These are phyloP conservation scores for Dioscorea dumetorum DNA, from an alignment of 106 monocot species.

Conservation along the genomic window DNA sequence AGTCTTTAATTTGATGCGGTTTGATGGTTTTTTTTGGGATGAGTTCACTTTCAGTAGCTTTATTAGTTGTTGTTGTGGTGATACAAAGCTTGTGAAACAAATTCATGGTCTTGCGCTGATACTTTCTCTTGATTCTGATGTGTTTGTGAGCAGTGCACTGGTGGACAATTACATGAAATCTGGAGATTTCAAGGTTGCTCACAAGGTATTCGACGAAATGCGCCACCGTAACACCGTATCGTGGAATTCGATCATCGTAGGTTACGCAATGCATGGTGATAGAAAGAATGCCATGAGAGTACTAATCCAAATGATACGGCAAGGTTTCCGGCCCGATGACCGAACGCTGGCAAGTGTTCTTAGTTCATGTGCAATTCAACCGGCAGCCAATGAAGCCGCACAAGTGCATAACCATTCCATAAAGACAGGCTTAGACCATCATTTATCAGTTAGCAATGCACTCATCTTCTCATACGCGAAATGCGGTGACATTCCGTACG, in stretches of 20 bases:
- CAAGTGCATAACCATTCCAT: slow-evolving; percentile 35
- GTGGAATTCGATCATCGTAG: slow-evolving; percentile 61
- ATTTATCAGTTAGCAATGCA: slow-evolving; percentile 41
- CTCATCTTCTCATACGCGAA: slow-evolving; percentile 52
- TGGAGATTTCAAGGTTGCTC: slow-evolving; percentile 22
- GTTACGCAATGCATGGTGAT: slow-evolving; percentile 24
- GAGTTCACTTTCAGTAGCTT: slow-evolving; percentile 46
- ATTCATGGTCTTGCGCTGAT: slow-evolving; percentile 31
- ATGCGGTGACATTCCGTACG: slow-evolving; percentile 26
- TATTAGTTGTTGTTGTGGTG: slow-evolving; percentile 7
- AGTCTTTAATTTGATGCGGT: slow-evolving; percentile 26
- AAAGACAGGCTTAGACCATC: slow-evolving; percentile 28
- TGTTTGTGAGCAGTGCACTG: slow-evolving; percentile 34
- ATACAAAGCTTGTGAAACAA: slow-evolving; percentile 13
- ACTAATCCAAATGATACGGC: slow-evolving; percentile 20
- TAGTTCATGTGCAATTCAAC: slow-evolving; percentile 43
- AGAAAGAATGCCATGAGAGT: slow-evolving; percentile 39
- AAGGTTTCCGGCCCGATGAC: slow-evolving; percentile 43
- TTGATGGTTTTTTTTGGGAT: slow-evolving; percentile 23
- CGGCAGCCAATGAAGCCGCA: slow-evolving; percentile 19
- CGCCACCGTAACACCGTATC: slow-evolving; percentile 21
- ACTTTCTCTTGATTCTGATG: slow-evolving; percentile 29
- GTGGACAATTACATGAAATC: slow-evolving; percentile 61
- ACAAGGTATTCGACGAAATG: slow-evolving; percentile 28
- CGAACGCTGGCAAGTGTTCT: slow-evolving; percentile 44